These are phyloP conservation scores for Deuterostichococcus epilithicus DNA, from an alignment of 139 green algal genomes.

Conservation along the genomic window DNA sequence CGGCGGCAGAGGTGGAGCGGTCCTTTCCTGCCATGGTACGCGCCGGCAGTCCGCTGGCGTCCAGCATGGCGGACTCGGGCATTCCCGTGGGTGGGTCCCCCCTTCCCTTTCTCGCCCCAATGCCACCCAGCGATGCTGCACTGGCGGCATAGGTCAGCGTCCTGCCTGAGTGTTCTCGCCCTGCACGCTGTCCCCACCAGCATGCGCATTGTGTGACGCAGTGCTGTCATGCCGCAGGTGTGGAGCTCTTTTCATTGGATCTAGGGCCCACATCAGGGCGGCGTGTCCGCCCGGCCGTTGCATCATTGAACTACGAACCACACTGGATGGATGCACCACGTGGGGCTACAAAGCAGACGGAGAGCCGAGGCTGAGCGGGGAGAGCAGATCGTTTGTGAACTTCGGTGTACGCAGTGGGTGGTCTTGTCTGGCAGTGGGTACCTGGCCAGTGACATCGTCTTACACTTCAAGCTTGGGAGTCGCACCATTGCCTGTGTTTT, in stretches of 20 bases:
- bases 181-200: neutral
- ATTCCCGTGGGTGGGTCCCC: neutral
- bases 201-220: too few relatives aligned
- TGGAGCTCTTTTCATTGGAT: neutral
- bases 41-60: neutral
- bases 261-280: neutral
- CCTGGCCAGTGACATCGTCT: too few relatives aligned
- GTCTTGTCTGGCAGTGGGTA: too few relatives aligned
- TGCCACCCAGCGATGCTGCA: too few relatives aligned
- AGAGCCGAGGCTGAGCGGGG: neutral
- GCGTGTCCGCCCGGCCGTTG: neutral
- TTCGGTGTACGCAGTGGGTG: too few relatives aligned
- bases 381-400: too few relatives aligned
- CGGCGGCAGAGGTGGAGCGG: neutral
- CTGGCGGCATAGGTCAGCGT: too few relatives aligned
- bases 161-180: too few relatives aligned
- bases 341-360: neutral
- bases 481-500: too few relatives aligned
- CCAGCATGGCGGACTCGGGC: too few relatives aligned
- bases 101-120: too few relatives aligned
- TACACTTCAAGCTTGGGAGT: too few relatives aligned
- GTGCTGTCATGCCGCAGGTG: neutral
- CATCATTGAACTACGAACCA: neutral
- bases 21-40: neutral
- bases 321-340: neutral